Conservation (phyloP, 768 basidiomycete species). For the Hypholoma sublateritium region DNA sequence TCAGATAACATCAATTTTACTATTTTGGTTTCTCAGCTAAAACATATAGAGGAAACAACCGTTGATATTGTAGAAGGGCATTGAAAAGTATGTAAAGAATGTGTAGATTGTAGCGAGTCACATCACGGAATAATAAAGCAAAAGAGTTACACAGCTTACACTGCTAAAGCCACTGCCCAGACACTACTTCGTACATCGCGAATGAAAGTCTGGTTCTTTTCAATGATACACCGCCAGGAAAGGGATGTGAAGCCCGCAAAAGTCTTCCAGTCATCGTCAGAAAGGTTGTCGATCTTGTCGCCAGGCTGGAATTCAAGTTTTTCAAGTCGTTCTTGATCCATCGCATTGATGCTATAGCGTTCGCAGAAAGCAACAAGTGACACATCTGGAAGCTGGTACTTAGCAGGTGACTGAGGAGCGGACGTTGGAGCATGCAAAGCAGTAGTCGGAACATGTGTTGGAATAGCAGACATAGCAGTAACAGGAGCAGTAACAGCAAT, state of each 20-base stretch:
- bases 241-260: conserved; percentile 5
- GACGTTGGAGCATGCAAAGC: neutral
- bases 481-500: neutral
- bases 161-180: neutral
- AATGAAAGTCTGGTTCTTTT: conserved; percentile 5
- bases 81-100: neutral
- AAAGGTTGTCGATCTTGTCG: conserved; percentile 7
- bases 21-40: neutral
- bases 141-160: no score
- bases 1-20: neutral
- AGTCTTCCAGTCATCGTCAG: neutral
- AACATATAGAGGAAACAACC: neutral
- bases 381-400: conserved; percentile 5
- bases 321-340: conserved; percentile 4
- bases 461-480: neutral
- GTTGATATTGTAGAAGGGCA: neutral
- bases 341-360: neutral
- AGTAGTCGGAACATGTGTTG: neutral
- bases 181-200: neutral
- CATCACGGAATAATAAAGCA: no score
- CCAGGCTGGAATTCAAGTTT: conserved; percentile 9
- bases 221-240: conserved; percentile 6
- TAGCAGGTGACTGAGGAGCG: neutral
- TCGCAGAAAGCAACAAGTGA: conserved; percentile 2
- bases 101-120: no score